Evolutionary conservation across 371 early-diverging fungal species (phyloP).

Genomic region (Mortierella sp.): DNA sequence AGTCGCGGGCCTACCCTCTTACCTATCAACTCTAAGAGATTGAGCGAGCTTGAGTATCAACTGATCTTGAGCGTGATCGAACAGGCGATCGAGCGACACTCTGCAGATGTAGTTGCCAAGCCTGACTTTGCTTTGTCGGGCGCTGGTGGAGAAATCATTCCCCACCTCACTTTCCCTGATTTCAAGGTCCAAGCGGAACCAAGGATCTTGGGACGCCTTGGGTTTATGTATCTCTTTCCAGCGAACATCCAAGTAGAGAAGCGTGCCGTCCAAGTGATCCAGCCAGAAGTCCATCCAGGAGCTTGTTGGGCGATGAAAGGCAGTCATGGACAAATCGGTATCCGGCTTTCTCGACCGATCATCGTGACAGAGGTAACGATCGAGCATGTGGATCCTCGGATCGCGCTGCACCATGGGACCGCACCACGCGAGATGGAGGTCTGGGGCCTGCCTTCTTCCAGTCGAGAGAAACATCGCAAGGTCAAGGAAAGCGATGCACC

Average conservation of each 20-base stretch:
- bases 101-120: constrained; percentile 58
- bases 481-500: constrained; percentile 8
- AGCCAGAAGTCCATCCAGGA: constrained; percentile 63
- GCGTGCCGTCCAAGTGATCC: constrained; percentile 58
- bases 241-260: constrained; percentile 5
- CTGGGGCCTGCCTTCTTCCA: constrained; percentile 62
- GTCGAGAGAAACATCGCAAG: too few relatives aligned
- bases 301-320: constrained; percentile 81
- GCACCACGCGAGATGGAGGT: constrained; percentile 77
- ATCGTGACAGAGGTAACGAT: constrained; percentile 68
- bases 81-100: constrained; percentile 37
- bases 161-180: constrained; percentile 61
- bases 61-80: constrained; percentile 36
- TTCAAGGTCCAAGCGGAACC: constrained; percentile 32
- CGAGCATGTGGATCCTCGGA: constrained; percentile 69
- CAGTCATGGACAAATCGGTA: constrained; percentile 64
- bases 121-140: constrained; percentile 76
- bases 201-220: constrained; percentile 4
- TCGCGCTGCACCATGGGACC: constrained; percentile 60
- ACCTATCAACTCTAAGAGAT: background rate
- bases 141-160: constrained; percentile 70
- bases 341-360: constrained; percentile 64
- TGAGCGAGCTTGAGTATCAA: background rate
- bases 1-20: background rate
- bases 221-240: constrained; percentile 3